These are phyloP conservation scores for Didymellaceae sp. DNA, from an alignment of 2,329 filamentous ascomycete genomes.

Conservation along the genomic window DNA sequence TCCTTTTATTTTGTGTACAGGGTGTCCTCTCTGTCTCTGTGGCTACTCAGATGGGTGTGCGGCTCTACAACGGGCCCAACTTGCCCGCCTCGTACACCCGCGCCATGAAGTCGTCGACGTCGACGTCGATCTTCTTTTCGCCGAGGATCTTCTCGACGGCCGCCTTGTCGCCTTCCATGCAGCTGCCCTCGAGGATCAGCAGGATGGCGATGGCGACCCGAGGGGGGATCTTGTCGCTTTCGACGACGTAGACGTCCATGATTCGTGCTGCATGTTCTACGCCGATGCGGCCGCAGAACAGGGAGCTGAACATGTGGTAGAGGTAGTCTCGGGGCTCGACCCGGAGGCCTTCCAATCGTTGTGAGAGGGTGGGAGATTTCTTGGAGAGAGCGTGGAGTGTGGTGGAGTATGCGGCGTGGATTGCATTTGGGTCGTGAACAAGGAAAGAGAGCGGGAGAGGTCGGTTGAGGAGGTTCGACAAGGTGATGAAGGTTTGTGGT, in stretches of 20 bases:
- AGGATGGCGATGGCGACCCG: slow-evolving; percentile 74
- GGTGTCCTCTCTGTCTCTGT: background rate
- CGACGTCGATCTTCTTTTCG: slow-evolving; percentile 25
- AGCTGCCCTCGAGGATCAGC: slow-evolving; percentile 55
- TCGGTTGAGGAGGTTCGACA: slow-evolving; percentile 80
- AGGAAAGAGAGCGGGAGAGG: slow-evolving; percentile 78
- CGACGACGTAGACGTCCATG: slow-evolving; percentile 85
- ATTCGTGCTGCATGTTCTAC: slow-evolving; percentile 75
- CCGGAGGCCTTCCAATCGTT: slow-evolving; percentile 60
- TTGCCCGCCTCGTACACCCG: slow-evolving; percentile 46
- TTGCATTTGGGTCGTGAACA: slow-evolving; percentile 71
- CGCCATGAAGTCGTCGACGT: slow-evolving; percentile 42
- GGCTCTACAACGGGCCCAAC: slow-evolving; percentile 6
- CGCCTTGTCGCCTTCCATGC: slow-evolving; percentile 43
- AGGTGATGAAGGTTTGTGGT: slow-evolving; percentile 69
- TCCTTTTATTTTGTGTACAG: background rate
- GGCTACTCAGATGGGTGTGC: background rate
- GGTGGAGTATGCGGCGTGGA: slow-evolving; percentile 71
- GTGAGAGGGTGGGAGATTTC: slow-evolving; percentile 69
- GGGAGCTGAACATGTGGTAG: slow-evolving; percentile 64
- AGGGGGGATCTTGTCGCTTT: slow-evolving; percentile 75
- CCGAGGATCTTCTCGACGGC: slow-evolving; percentile 27
- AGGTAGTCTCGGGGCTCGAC: slow-evolving; percentile 61
- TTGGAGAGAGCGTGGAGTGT: slow-evolving; percentile 70
- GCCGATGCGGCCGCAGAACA: slow-evolving; percentile 67